phyloP scores from a whole-genome alignment of 1,139 yeast genomes.

The Williopsis jadinii region DNA sequence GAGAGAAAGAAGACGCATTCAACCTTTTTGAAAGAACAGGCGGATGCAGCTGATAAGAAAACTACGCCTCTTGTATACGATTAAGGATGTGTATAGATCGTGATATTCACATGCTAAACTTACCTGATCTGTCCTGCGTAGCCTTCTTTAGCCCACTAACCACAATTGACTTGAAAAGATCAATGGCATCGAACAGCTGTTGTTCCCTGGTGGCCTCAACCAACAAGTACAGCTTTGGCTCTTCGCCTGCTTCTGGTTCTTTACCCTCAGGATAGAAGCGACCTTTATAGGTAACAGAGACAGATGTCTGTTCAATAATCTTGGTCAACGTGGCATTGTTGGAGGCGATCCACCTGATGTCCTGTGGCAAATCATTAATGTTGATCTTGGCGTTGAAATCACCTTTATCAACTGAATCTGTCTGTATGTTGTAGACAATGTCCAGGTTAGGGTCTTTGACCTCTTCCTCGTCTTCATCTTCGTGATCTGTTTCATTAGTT shows the following conservation, averaged over 20 bases:
- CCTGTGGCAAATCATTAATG: slow-evolving; percentile 82
- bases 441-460: slow-evolving; percentile 57
- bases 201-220: slow-evolving; percentile 71
- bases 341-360: slow-evolving; percentile 78
- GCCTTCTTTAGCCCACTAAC: slow-evolving; percentile 40
- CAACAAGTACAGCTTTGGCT: slow-evolving; percentile 69
- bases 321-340: slow-evolving; percentile 58
- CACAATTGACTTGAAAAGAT: slow-evolving; percentile 51
- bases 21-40: slow-evolving; percentile 14
- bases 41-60: slow-evolving; percentile 6
- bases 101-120: slow-evolving; percentile 15
- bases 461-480: slow-evolving; percentile 11
- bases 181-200: slow-evolving; percentile 62
- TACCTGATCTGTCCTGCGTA: slow-evolving; percentile 18
- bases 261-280: slow-evolving; percentile 56
- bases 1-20: slow-evolving; percentile 19
- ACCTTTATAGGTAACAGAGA: slow-evolving; percentile 83
- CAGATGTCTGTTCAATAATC: slow-evolving; percentile 65
- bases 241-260: slow-evolving; percentile 42
- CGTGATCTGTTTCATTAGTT: slow-evolving; percentile 16
- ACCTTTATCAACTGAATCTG: slow-evolving; percentile 42
- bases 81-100: slow-evolving; percentile 3
- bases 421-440: slow-evolving; percentile 26
- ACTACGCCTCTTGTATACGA: slow-evolving; percentile 22
- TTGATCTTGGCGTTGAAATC: slow-evolving; percentile 65